Percentiles rank a stretch among this genome's conserved stretches.
Evolutionary conservation across 352 stramenopile genomes (phyloP).

Genomic region (Albugo laibachii): DNA sequence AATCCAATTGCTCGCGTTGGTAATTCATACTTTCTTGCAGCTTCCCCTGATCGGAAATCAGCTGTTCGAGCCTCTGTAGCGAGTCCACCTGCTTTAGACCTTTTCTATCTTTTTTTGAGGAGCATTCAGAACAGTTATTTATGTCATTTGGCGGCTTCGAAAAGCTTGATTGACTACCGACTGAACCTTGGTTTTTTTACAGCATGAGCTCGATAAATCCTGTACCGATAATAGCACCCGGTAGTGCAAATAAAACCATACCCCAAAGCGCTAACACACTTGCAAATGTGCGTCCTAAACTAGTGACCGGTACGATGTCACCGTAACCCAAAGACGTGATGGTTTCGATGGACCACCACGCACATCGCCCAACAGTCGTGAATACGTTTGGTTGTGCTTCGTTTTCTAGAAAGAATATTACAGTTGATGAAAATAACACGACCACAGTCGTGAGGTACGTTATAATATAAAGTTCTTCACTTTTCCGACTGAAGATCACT

Average conservation of each 20-base stretch:
- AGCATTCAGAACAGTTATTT: no score
- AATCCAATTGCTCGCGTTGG: no score
- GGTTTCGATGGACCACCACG: constrained; percentile 65
- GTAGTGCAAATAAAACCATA: constrained; percentile 73
- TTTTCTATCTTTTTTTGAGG: no score
- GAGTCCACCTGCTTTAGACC: no score
- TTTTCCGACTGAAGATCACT: constrained; percentile 52
- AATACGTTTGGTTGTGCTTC: constrained; percentile 48
- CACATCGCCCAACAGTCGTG: constrained; percentile 46
- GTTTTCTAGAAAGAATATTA: constrained; percentile 74
- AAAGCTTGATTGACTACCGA: no score
- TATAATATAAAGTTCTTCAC: constrained; percentile 49
- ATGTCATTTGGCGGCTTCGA: no score
- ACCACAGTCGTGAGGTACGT: constrained; percentile 64
- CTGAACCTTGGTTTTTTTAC: constrained; percentile 28
- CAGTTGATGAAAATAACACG: constrained; percentile 64
- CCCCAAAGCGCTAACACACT: constrained; percentile 57
- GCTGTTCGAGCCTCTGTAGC: no score
- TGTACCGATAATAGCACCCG: constrained; percentile 44
- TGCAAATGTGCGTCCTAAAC: constrained; percentile 40
- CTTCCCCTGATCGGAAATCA: no score
- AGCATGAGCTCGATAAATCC: constrained; percentile 74
- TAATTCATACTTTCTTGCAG: no score
- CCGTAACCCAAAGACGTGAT: constrained; percentile 77
- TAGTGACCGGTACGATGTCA: constrained; percentile 63